These are phyloP conservation scores for Metschnikowia kofuensis DNA, from an alignment of 805 yeast genomes.

Conservation along the genomic window DNA sequence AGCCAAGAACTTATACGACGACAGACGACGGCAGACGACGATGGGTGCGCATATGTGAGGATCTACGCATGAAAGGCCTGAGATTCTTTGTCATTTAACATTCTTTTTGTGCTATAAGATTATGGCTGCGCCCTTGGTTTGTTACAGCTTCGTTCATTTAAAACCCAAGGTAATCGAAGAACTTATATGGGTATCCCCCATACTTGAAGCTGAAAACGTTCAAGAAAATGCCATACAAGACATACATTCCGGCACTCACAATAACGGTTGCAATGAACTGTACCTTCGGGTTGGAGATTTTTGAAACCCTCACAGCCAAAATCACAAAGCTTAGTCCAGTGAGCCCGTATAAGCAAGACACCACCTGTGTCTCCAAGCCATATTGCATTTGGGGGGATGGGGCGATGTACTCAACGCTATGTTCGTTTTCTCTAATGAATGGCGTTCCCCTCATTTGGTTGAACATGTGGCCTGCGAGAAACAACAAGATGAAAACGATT, in stretches of 20 bases:
- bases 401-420: constrained; percentile 11
- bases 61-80: no score
- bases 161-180: constrained; percentile 30
- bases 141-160: not conserved
- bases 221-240: constrained; percentile 62
- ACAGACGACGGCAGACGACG: no score
- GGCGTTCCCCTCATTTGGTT: constrained; percentile 77
- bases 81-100: no score
- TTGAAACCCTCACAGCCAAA: constrained; percentile 57
- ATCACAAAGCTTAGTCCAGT: constrained; percentile 59
- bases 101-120: no score
- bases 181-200: constrained; percentile 70
- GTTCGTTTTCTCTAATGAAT: constrained; percentile 11
- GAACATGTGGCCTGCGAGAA: constrained; percentile 91
- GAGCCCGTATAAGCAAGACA: constrained; percentile 69
- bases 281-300: constrained; percentile 39
- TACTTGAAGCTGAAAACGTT: constrained; percentile 68
- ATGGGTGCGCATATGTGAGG: no score
- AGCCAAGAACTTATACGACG: no score
- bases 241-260: constrained; percentile 45
- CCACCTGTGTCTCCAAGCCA: constrained; percentile 86
- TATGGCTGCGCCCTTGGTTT: no score
- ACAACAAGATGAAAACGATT: constrained; percentile 62
- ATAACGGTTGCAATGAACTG: constrained; percentile 48
- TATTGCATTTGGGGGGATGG: constrained; percentile 50